Conservation (phyloP, 2,329 filamentous ascomycete species). For the Setomelanomma holmii region DNA sequence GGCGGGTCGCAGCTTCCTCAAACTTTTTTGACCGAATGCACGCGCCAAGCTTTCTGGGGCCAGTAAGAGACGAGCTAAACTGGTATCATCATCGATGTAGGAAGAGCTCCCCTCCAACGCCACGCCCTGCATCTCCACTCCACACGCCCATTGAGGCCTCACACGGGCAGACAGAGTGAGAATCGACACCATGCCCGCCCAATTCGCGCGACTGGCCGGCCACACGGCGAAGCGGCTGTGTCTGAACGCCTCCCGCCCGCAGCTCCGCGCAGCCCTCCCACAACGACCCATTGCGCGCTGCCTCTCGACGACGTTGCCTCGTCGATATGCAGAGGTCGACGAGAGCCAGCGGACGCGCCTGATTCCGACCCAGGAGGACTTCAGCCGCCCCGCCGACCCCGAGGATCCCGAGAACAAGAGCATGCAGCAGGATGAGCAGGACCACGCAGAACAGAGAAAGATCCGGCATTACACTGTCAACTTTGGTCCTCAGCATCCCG, state of each 20-base stretch:
- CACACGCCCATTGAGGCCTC: slow-evolving; percentile 45
- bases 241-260: slow-evolving; percentile 59
- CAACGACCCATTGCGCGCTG: slow-evolving; percentile 61
- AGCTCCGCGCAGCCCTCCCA: slow-evolving; percentile 46
- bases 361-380: slow-evolving; percentile 70
- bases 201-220: slow-evolving; percentile 75
- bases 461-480: slow-evolving; percentile 99
- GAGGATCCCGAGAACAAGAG: slow-evolving; percentile 55
- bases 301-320: slow-evolving; percentile 70
- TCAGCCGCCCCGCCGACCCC: slow-evolving; percentile 58
- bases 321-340: slow-evolving; percentile 67
- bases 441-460: slow-evolving; percentile 71
- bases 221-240: slow-evolving; percentile 73
- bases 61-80: slow-evolving; percentile 37
- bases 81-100: slow-evolving; percentile 36
- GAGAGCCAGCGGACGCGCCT: slow-evolving; percentile 63
- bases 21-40: slow-evolving; percentile 33
- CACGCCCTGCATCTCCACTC: slow-evolving; percentile 41
- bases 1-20: slow-evolving; percentile 24
- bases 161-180: slow-evolving; percentile 37
- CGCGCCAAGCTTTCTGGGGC: slow-evolving; percentile 38
- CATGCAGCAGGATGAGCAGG: slow-evolving; percentile 52
- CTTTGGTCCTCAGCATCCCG: slow-evolving; percentile 98
- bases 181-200: slow-evolving; percentile 68
- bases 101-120: slow-evolving; percentile 41